These are phyloP conservation scores for Anthracocystis panici-leucophaei DNA, from an alignment of 1,284 basidiomycete genomes.

Conservation along the genomic window DNA sequence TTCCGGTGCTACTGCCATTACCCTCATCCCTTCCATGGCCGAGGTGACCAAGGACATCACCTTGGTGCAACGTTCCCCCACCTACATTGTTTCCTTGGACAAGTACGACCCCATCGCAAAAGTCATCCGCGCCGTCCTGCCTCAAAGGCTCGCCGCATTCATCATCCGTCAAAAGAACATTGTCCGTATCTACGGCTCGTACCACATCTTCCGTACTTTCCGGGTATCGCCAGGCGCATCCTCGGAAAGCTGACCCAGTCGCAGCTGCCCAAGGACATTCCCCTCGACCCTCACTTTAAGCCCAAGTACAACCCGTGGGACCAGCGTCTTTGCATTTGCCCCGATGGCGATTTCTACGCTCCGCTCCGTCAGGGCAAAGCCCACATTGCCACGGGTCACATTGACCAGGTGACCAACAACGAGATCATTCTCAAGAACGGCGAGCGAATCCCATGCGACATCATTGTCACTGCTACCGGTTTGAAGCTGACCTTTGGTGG, in stretches of 20 bases:
- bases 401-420: constrained; percentile 59
- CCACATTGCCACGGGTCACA: constrained; percentile 66
- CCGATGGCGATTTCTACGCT: constrained; percentile 68
- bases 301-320: constrained; percentile 69
- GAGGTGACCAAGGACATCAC: constrained; percentile 60
- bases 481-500: constrained; percentile 65
- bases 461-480: constrained; percentile 69
- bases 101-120: constrained; percentile 54
- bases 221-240: constrained; percentile 49
- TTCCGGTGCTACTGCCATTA: constrained; percentile 67
- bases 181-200: constrained; percentile 61
- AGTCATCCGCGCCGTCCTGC: constrained; percentile 60
- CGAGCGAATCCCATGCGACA: constrained; percentile 62
- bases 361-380: constrained; percentile 64
- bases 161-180: constrained; percentile 57
- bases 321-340: constrained; percentile 67
- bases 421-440: constrained; percentile 63
- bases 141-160: constrained; percentile 35
- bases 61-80: constrained; percentile 67
- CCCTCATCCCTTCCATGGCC: constrained; percentile 63
- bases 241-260: constrained; percentile 44
- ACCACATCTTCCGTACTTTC: constrained; percentile 64
- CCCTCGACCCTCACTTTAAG: constrained; percentile 69
- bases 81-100: constrained; percentile 65
- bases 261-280: constrained; percentile 60